Base-by-base conservation (phyloP, 805 yeast species). In the Spathaspora hagerdaliae region DNA sequence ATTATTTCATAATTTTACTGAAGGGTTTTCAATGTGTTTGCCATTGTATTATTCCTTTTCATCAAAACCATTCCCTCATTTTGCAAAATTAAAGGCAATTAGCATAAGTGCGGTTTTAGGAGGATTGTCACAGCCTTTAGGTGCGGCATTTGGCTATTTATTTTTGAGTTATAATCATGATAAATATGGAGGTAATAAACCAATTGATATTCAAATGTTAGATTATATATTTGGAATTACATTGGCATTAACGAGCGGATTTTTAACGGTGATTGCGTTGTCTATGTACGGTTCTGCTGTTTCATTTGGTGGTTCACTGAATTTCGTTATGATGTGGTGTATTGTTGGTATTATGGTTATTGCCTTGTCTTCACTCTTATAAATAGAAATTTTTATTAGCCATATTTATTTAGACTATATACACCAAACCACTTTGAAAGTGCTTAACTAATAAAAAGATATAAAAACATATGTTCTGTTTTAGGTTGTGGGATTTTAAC, bases 11-110 rank as follows among this genome's bases (percentile, higher is more conserved):
- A 94, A 94, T 63, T 83, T 89, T 53, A 84, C 91, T 19, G 99
- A 92, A 62, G 99, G 98, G 0, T 90, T 94, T 60, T 81, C 94
- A 12, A 91, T 92, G 87, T 88, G 96, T 11, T 71, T 91, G 39
- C 98, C 98, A 0, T 70, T 92, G 31, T 94, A 85, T 59, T 78
- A 91, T 42, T 88, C 95, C 7, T 71, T 92, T 50, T 47, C 59
- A 1, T 56, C 59, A 4, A 47, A 56, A 2, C 71, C 78, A 37
- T 74, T 80, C 1, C 71, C 87, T 38, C 55, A 65, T 27, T 56
- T 53, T 50, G 67, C 75, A 13, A 71, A 71, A 52, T 44, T 67
- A 27, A 74, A 78, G 51, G 96, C 97, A 0, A 67, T 89, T 9
- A 51, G 74, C 0, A 75, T 85, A 7, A 77, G 91, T 12, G 81